Conservation (phyloP, 164 flowering plant genomes). For the Berberis vulgaris region DNA sequence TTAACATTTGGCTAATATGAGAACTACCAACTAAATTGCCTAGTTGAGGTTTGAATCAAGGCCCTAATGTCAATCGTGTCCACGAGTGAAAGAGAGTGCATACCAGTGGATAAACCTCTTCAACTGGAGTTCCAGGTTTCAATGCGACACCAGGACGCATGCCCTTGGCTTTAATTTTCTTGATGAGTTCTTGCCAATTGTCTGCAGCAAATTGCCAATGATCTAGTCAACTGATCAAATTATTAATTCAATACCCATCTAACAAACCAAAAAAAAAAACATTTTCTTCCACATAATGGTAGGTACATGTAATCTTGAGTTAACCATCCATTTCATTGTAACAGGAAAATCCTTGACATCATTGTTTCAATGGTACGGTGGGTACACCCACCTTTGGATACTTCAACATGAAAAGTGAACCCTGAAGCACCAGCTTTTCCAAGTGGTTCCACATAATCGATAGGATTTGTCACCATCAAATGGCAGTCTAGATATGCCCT, state of each 20-base stretch:
- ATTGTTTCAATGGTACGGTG: background rate
- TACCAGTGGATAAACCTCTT: constrained; percentile 95
- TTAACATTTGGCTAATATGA: too few relatives aligned
- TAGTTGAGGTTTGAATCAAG: background rate
- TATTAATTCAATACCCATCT: background rate
- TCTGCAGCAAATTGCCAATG: constrained; percentile 34
- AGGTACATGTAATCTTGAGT: too few relatives aligned
- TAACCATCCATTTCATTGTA: too few relatives aligned
- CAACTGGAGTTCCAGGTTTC: constrained; percentile 89
- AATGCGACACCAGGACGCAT: constrained; percentile 90
- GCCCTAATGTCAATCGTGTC: background rate
- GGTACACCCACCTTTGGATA: constrained; percentile 51
- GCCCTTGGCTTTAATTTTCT: constrained; percentile 65
- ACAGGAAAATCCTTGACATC: too few relatives aligned
- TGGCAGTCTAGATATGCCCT: constrained; percentile 97
- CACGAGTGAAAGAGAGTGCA: background rate
- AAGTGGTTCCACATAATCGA: constrained; percentile 88
- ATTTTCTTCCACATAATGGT: too few relatives aligned
- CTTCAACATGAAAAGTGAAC: constrained; percentile 96
- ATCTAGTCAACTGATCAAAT: background rate
- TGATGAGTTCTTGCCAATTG: constrained; percentile 84
- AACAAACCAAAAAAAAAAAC: too few relatives aligned
- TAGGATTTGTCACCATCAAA: constrained; percentile 97
- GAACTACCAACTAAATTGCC: too few relatives aligned
- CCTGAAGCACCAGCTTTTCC: constrained; percentile 99